Evolutionary conservation across 2,329 filamentous ascomycete species (phyloP), one percentile per base, ranked within the genome.

Genomic region (Scytalidium lignicola): DNA sequence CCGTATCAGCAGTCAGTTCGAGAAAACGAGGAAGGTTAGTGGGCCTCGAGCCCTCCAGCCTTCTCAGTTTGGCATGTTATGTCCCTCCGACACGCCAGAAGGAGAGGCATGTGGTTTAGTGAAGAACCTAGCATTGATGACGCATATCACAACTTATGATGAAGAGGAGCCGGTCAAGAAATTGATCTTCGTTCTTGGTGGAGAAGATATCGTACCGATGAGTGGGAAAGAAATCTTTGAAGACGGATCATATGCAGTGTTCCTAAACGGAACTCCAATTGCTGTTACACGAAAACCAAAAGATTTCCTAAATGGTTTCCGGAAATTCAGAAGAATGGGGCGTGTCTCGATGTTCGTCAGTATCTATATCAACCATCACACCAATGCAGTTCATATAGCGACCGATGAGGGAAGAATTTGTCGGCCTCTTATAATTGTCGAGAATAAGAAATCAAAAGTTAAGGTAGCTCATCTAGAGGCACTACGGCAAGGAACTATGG

Each of bases 121-220:
- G 59, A 99, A 99, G 76, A 99, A 99, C 64, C 70, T 99, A 73
- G 93, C 93, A 8, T 75, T 99, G 50, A 99, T 99, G 93, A 99
- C 95, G 46, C 95, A 99, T 64, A 97, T 99, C 59, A 99, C 93
- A 1, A 99, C 93, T 1, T 90, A 96, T 55, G 90, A 95, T 49
- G 90, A 96, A 49, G 93, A 97, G 65, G 89, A 83, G 17, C 91
- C 93, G 1, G 88, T 99, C 15, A 86, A 85, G 60, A 85, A 89
- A 61, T 83, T 95, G 65, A 84, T 96, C 1, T 93, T 91, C 64
- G 84, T 88, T 49, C 76, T 97, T 21, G 91, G 95, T 41, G 86
- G 89, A 2, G 88, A 88, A 68, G 82, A 92, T 49, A 87, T 95
- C 28, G 83, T 86, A 55, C 83, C 85, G 3, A 81, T 95, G 44